Base-by-base conservation (phyloP, 805 yeast genomes). In the Ogataea pignaliae region DNA sequence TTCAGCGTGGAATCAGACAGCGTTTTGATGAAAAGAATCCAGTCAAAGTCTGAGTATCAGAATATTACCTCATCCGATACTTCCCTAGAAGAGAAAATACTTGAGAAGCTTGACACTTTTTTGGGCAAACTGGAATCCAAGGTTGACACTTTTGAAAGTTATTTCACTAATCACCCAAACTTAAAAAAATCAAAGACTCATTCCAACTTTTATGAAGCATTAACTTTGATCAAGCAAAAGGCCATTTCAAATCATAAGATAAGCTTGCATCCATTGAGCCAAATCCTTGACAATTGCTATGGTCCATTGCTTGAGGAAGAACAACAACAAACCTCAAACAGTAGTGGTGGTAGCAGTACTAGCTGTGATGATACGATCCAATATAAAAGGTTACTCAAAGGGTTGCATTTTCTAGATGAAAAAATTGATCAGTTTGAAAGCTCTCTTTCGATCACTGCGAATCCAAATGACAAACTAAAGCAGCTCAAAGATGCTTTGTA, bases 341-440 rank as follows among this genome's bases (percentile, higher is more conserved):
- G 26, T 10, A 28, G 29, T n/a, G 21, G 3, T 14, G 11, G 15
- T 30, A 12, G 28, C n/a, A 10, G n/a, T 14, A 38, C 34, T 26
- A 31, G 30, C 3, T 40, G 34, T 14, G 45, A 39, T 52, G 59
- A 42, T 33, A 39, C 38, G 3, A 31, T 26, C 3, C 51, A 57
- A 44, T 63, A 67, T 41, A 61, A 65, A 42, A 64, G 61, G 29
- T 48, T 70, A 1, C 42, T 66, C 2, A 61, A 67, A 3, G 65
- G 70, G 2, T 46, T 71, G 10, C 71, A 65, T 26, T 64, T 65
- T 34, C 48, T 71, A 10, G 74, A 71, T 51, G 67, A 66, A 13
- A 70, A 70, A 40, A 60, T 71, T 28, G 65, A 66, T 37, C 68
- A 67, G 40, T 59, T 71, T 49, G 71, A 70, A 43, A 53, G 56